Conservation (phyloP, 257 asterid genomes). For the Avicennia marina region DNA sequence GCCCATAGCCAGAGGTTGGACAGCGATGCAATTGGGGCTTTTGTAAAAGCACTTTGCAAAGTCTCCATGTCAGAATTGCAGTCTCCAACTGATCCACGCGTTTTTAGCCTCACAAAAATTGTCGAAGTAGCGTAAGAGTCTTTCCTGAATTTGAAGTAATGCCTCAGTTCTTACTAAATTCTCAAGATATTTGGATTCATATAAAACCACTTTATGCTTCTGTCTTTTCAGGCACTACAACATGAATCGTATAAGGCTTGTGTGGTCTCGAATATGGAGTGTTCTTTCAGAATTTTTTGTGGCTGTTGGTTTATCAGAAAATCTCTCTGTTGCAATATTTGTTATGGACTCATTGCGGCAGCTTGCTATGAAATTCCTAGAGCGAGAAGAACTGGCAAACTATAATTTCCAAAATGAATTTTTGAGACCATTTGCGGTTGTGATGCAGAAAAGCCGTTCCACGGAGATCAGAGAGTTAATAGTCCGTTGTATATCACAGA, state of each 20-base stretch:
- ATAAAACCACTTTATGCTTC: constrained; percentile 19
- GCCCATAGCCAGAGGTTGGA: constrained; percentile 99
- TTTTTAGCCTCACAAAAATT: constrained; percentile 94
- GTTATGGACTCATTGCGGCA: constrained; percentile 98
- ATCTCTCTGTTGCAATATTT: constrained; percentile 94
- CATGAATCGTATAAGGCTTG: constrained; percentile 96
- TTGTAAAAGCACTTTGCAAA: constrained; percentile 89
- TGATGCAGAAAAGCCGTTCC: constrained; percentile 89
- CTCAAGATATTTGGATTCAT: constrained; percentile 15
- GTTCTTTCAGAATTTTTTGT: constrained; percentile 96
- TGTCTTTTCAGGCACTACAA: constrained; percentile 90
- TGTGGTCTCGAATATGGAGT: constrained; percentile 98
- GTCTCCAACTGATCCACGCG: constrained; percentile 99
- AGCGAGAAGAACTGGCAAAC: constrained; percentile 98
- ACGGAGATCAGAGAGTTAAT: constrained; percentile 92
- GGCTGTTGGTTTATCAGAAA: constrained; percentile 94
- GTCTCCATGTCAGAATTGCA: constrained; percentile 97
- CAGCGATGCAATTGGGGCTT: constrained; percentile 96
- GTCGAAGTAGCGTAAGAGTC: constrained; percentile 99
- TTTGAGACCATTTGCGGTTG: constrained; percentile 89
- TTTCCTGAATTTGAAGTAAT: constrained; percentile 32
- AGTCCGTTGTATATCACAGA: constrained; percentile 96
- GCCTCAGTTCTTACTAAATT: constrained; percentile 3
- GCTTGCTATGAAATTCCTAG: constrained; percentile 95
- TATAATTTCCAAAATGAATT: constrained; percentile 96